Conservation (phyloP, 192 early-diverging fungal genomes). For the Gamsiella multidivaricata region DNA sequence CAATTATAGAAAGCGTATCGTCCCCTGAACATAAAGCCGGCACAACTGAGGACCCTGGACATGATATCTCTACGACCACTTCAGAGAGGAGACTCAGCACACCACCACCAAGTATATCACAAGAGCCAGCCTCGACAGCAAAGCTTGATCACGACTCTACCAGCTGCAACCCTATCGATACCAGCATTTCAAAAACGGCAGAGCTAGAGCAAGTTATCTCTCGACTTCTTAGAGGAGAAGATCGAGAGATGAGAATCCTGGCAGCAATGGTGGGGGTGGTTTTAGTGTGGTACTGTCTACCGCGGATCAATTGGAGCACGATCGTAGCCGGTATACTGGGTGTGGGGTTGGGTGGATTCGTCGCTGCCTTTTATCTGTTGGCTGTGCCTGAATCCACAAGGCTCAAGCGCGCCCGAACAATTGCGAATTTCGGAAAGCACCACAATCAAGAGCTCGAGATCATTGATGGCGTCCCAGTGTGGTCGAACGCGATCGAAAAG, state of each 20-base stretch:
- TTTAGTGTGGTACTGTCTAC: slow-evolving; percentile 6
- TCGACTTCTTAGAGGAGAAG: neutral
- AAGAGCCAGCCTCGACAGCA: too few species aligned
- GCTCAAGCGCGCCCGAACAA: slow-evolving; percentile 22
- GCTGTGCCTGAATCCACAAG: slow-evolving; percentile 35
- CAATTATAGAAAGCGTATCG: too few species aligned
- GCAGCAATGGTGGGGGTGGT: slow-evolving; percentile 7
- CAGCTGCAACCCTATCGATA: too few species aligned
- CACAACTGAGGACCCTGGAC: too few species aligned
- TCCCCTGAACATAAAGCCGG: too few species aligned
- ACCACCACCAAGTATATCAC: too few species aligned
- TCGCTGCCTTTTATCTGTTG: slow-evolving; percentile 35
- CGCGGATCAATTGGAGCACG: slow-evolving; percentile 3
- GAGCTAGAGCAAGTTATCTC: neutral
- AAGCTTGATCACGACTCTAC: too few species aligned
- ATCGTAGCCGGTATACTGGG: slow-evolving; percentile 32
- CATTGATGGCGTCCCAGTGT: slow-evolving; percentile 24
- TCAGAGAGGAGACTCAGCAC: too few species aligned
- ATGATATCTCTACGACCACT: too few species aligned
- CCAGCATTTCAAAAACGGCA: too few species aligned
- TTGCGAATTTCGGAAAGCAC: slow-evolving; percentile 37
- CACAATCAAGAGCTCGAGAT: slow-evolving; percentile 15
- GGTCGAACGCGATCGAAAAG: slow-evolving; percentile 3
- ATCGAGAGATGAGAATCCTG: slow-evolving; percentile 1
- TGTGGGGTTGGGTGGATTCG: slow-evolving; percentile 35